Base-by-base conservation (phyloP, 257 asterid genomes). In the Solanum rostratum region DNA sequence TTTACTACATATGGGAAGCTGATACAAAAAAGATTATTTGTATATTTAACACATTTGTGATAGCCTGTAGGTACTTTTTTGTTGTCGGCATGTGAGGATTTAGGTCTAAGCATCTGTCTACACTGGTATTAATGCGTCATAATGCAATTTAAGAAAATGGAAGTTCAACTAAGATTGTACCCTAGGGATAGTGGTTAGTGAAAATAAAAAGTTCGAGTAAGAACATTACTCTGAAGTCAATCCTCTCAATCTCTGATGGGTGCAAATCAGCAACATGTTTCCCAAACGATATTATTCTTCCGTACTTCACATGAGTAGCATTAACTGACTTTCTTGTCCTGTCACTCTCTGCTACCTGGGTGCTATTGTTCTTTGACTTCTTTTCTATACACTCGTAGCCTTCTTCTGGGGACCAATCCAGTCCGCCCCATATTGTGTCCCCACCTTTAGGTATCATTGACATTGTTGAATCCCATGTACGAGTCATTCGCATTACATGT, bases 381-480 rank as follows among this genome's bases (percentile, higher is more conserved):
- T 88, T 90, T 63, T 83, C 84, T 22, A 70, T 70, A 86, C 98
- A 94, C 41, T 86, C 89, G 13, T 88, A 83, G 78, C 91, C 97
- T 85, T 90, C 97, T 87, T 94, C 98, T 29, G 98, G 98, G 68
- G 98, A 94, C 95, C 97, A 93, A 86, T 94, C 95, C 83, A 92
- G 87, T 74, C 90, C 95, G 84, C 98, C 98, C 98, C 98, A 94
- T 79, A 94, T 92, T 55, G 95, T 89, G 71, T 94, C 94, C 78
- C 98, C 98, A 41, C 98, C 98, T 85, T 92, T 94, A 68, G 91
- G 95, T 85, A 94, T 87, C 92, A 94, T 89, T 60, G 98, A 94
- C 97, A 94, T 93, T 45, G 93, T 88, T 82, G 98, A 93, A 87
- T 94, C 98, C 98, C 97, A 94, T 59, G 98, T 89, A 81, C 97